Evolutionary conservation across 1,284 basidiomycete genomes (phyloP), one percentile per base, ranked within the genome.

Genomic region (Tetrapyrgos nigripes): DNA sequence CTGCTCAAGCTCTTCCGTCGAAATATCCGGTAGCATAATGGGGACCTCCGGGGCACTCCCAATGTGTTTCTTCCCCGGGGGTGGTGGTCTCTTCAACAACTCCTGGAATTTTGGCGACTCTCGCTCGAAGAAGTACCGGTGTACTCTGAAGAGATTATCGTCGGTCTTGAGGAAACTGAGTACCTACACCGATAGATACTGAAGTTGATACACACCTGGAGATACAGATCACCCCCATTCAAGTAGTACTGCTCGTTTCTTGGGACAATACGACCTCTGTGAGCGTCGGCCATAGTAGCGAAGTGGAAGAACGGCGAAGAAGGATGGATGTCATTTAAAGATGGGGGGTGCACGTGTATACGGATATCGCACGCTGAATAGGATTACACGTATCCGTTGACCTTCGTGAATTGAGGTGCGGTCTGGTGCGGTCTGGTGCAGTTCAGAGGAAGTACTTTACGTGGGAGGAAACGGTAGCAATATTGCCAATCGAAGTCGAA

Each of bases 51-150:
- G 82, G 0, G 74, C 75, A 2, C 73, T 73, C 1, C 83, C 83
- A 48, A 73, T 68, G 10, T 64, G 64, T 3, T 68, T 61, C 31
- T 77, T 68, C 8, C 77, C 76, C 3, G 77, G 69, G 1, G 73
- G 69, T 14, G 75, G 64, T 19, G 76, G 57, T 28, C 63, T 50
- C 29, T 65, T 68, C 50, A 84, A 61, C 59, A 74, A 74, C 27
- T 82, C 75, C 33, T 79, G 75, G 71, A 88, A 88, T 48, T 75
- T 76, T 0, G 75, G 65, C 0, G 86, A 87, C 54, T 88, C 86
- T 3, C 86, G 75, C 5, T 81, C 77, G 59, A 88, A 88, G 60
- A 88, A 88, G 58, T 83, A 83, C 0, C 81, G 77, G 62, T 84
- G 82, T 0, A 84, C 73, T 0, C 78, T 72, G 49, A 81, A 84